phyloP scores from a whole-genome alignment of 139 green algal species.

The Micractinium conductrix region DNA sequence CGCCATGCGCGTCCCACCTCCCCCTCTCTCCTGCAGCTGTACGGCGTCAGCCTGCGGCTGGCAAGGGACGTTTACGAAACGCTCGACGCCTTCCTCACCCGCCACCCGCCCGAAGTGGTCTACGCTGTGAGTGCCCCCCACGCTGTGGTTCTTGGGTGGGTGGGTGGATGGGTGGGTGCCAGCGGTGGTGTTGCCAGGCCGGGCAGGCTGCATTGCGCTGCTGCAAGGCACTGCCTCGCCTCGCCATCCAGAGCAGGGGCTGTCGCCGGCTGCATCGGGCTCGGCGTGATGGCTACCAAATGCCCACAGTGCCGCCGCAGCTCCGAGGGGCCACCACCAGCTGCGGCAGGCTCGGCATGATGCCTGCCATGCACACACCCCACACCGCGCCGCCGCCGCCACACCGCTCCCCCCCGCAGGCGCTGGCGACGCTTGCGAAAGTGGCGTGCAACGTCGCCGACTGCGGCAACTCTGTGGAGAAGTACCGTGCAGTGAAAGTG shows the following conservation, averaged over 20 bases:
- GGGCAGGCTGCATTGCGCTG: too few relatives aligned
- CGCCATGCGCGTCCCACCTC: too few relatives aligned
- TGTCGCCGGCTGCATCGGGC: too few relatives aligned
- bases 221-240: too few relatives aligned
- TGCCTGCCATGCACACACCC: background rate
- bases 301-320: background rate
- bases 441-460: slow-evolving; percentile 29
- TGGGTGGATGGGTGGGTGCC: too few relatives aligned
- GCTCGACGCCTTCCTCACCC: slow-evolving; percentile 2
- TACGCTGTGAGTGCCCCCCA: background rate
- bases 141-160: too few relatives aligned
- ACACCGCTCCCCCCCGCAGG: slow-evolving; percentile 8
- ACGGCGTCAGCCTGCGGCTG: slow-evolving; percentile 21
- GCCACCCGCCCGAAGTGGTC: slow-evolving; percentile 3
- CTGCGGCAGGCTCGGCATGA: background rate
- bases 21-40: background rate
- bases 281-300: background rate
- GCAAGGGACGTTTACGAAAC: slow-evolving; percentile 31
- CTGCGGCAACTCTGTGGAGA: slow-evolving; percentile 30
- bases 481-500: slow-evolving; percentile 6
- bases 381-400: background rate
- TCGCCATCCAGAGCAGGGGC: background rate
- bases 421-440: background rate
- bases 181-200: too few relatives aligned
- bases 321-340: too few relatives aligned